Base-by-base conservation (phyloP, 2,329 filamentous ascomycete species). In the Hawksworthiomyces lignivorus region DNA sequence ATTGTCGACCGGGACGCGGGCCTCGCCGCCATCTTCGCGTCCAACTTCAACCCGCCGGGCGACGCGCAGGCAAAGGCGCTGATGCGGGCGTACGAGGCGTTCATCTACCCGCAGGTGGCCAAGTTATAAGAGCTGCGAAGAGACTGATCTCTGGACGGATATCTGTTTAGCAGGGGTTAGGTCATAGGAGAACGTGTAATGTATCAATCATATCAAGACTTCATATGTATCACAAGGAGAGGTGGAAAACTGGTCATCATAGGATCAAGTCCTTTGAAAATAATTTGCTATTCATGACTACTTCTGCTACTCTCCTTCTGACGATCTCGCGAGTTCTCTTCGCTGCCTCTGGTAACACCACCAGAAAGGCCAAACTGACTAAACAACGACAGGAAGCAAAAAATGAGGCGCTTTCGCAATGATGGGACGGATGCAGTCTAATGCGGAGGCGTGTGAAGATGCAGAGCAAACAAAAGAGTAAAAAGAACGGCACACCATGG, bases 31-130 rank as follows among this genome's bases (percentile, higher is more conserved):
- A 54, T 65, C 14, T 67, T 67, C 48, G 65, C 57, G 0, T 63
- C 61, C 43, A 67, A 70, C 50, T 52, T 68, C 9, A 36, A 62
- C 33, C 68, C 67, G 8, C 55, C 62, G 1, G 67, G 62, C 2
- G 68, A 72, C 51, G 18, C 33, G 7, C 52, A 53, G 33, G 55
- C 55, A 7, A 56, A 58, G 36, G 51, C 54, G 35, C 53, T 65
- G 43, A 60, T 62, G 32, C 51, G 46, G 12, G 48, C 53, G 24
- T 67, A 63, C 36, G 63, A 69, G 51, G 55, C 56, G 18, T 62
- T 59, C 19, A 50, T 70, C 6, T 70, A 70, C 48, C 48, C 49
- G 31, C 56, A 53, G 30, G 43, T 24, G 19, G 33, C 41, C 4
- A 46, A 46, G 28, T 20, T 44, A 31, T 46, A 44, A 30, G 7